phyloP scores from a whole-genome alignment of 2,329 filamentous ascomycete genomes.

The Epichloe hybrida region DNA sequence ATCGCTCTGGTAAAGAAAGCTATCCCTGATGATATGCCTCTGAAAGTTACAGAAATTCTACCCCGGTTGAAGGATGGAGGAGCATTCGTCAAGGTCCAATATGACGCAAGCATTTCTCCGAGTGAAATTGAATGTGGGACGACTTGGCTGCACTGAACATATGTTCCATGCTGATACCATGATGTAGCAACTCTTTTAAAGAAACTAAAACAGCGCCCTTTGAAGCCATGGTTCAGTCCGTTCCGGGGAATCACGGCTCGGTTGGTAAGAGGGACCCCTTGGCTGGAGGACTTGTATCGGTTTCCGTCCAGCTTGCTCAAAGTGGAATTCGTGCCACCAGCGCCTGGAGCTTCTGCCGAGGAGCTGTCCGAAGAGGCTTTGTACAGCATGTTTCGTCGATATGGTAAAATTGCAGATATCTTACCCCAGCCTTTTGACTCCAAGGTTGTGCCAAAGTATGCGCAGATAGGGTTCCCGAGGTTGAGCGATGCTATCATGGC shows the following conservation, averaged over 20 bases:
- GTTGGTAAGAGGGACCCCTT: conserved; percentile 71
- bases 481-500: conserved; percentile 73
- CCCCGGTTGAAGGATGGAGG: conserved; percentile 89
- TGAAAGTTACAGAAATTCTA: conserved; percentile 69
- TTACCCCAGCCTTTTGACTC: conserved; percentile 70
- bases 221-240: conserved; percentile 85
- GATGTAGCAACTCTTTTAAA: conserved; percentile 37
- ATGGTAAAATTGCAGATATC: conserved; percentile 85
- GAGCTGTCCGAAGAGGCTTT: conserved; percentile 78
- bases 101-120: conserved; percentile 24
- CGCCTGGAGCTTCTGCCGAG: conserved; percentile 54
- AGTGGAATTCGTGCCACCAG: conserved; percentile 70
- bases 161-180: not conserved
- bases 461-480: conserved; percentile 62
- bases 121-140: conserved; percentile 29
- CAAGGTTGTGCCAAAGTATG: conserved; percentile 69
- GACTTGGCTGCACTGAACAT: not conserved
- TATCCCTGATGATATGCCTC: conserved; percentile 44
- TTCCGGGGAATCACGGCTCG: conserved; percentile 57
- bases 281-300: conserved; percentile 84
- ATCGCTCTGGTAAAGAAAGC: conserved; percentile 44
- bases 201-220: conserved; percentile 53
- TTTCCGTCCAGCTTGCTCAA: conserved; percentile 64
- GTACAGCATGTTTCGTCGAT: conserved; percentile 76
- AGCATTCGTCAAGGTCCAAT: conserved; percentile 76